A percentile compares a stretch with the other conserved stretches of the same genome.
These are phyloP conservation scores for Aspergillus sp. DNA, from an alignment of 2,329 filamentous ascomycete genomes.

Conservation along the genomic window DNA sequence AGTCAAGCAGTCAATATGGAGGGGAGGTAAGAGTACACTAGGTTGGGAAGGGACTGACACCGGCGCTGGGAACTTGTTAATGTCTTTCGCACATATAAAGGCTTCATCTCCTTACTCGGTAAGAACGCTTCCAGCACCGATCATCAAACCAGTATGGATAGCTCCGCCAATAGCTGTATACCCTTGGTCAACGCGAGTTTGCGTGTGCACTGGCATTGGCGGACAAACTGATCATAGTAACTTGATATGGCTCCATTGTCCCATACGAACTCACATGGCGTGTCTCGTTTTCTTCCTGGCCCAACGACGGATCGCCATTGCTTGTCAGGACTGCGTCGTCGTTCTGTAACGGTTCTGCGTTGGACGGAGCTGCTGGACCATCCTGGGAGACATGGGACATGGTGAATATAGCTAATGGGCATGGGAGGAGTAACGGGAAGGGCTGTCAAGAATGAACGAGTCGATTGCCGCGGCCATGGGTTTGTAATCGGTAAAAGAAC, in stretches of 20 bases:
- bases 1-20: constrained; percentile 1
- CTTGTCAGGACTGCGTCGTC: background rate
- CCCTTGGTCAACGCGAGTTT: constrained; percentile 3
- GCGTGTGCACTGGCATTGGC: constrained; percentile 24
- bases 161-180: constrained; percentile 22
- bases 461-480: no score
- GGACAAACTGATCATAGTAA: constrained; percentile 8
- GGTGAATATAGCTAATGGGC: background rate
- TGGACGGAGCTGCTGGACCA: background rate
- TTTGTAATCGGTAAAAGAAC: no score
- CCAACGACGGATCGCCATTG: background rate
- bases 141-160: constrained; percentile 25
- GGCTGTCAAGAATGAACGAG: background rate
- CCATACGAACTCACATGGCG: constrained; percentile 1
- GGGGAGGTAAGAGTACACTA: background rate
- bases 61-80: constrained; percentile 15
- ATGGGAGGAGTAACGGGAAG: no score
- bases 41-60: constrained; percentile 13
- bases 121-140: constrained; percentile 21
- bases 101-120: constrained; percentile 15
- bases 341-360: background rate
- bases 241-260: constrained; percentile 2
- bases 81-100: background rate
- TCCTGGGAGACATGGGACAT: background rate
- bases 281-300: background rate